Base-by-base conservation (phyloP, 176 grass and related monocot genomes). In the Pontederia crassipes region DNA sequence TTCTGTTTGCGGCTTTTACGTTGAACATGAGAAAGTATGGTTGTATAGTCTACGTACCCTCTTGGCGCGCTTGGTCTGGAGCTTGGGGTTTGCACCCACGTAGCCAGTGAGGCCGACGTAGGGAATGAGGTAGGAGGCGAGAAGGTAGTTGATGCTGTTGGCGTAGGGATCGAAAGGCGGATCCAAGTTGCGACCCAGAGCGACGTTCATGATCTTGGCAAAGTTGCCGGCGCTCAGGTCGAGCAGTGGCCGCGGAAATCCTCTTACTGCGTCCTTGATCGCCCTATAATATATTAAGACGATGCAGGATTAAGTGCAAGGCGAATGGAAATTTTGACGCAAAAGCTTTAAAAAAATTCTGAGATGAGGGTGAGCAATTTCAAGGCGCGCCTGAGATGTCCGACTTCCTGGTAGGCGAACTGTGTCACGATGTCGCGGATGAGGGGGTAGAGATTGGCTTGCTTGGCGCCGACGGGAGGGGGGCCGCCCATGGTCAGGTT, bases 51-150 rank as follows among this genome's bases (percentile, higher is more conserved):
- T 2, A 14, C 35, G 49, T 77, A 96, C 86, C 76, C 72, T 88
- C 54, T 74, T 88, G 49, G 92, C 78, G 46, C 66, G 78, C 53
- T 75, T 66, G 15, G 78, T 85, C 62, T 85, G 58, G 87, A 90
- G 84, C 66, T 58, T 83, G 16, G 92, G 83, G 47, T 88, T 97
- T 48, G 81, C 81, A 16, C 92, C 92, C 51, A 97, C 92, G 54
- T 97, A 97, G 49, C 80, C 92, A 50, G 87, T 90, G 73, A 97
- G 81, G n/a, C 87, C 92, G 57, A 97, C 87, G 69, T 97, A 91
- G 12, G 87, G 92, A 54, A 97, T 78, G 73, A 91, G 56, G 67
- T 97, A 97, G 13, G 87, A 85, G 49, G 92, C 84, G 50, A 97
- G 62, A 64, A 97, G 82, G 81, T 75, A 97, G 59, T 88, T 97